Evolutionary conservation across 2,329 filamentous ascomycete species (phyloP), one percentile per base, ranked within the genome.

Genomic region (Fusarium chlamydosporum): DNA sequence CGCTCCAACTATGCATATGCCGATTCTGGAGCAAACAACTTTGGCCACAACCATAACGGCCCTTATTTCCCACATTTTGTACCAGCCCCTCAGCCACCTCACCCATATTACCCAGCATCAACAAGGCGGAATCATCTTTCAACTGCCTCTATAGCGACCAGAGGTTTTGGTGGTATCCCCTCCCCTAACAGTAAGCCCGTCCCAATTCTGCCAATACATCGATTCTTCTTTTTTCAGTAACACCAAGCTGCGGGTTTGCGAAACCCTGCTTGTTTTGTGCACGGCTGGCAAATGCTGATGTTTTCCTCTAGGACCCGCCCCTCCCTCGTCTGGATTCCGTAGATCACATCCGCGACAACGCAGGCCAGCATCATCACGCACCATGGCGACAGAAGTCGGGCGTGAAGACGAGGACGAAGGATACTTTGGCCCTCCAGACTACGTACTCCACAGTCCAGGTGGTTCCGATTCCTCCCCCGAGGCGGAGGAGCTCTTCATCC

Each of bases 401-500:
- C 59, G 70, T 23, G 72, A 73, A n/a, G 56, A 69, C 4, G 71
- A 71, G 1, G 67, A 66, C 15, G 26, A 56, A 12, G 48, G 48
- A 23, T 68, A 63, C 11, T 55, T 68, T 34, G 31, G 59, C 16
- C 57, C 61, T 48, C 41, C 65, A 12, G 71, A 74, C 12, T 65
- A 65, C 35, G 29, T 53, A 26, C 45, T 64, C 11, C 35, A 64
- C 16, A 62, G 57, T 35, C 55, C 55, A 12, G 23, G 40, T 26
- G 42, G 55, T 15, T 51, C 63, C 3, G 65, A 65, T 40, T 59
- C 54, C 15, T 67, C 53, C 8, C 45, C 61, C 40, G 66, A 71
- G 15, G 37, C 43, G n/a, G 75, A 79, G 3, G 81, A 82, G 13
- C 72, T 73, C 18, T 73, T 78, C 10, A 53, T 82, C 18, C 78